Percentiles rank a stretch among this genome's conserved stretches.
phyloP scores from a whole-genome alignment of 2,329 filamentous ascomycete species.

The Eurotiales sp. region DNA sequence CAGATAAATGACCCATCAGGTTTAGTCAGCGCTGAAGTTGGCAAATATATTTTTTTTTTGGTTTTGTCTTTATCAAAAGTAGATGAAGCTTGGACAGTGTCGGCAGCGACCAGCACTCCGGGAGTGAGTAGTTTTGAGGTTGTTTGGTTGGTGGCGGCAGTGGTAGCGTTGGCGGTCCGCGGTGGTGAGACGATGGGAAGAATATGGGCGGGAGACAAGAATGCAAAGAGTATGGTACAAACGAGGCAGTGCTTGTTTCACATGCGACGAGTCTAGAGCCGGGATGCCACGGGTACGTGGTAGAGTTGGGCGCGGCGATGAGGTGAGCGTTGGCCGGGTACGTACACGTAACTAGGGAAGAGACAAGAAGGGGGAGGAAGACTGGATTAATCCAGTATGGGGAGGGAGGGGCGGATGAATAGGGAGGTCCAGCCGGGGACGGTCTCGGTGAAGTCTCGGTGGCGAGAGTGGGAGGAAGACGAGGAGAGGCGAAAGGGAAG shows the following conservation, averaged over 20 bases:
- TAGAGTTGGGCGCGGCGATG: background rate
- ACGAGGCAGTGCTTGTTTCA: conserved; percentile 1
- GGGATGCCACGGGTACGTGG: conserved; percentile 3
- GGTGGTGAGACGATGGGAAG: too few species aligned
- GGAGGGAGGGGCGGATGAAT: background rate
- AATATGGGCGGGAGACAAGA: background rate
- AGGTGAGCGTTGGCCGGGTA: background rate
- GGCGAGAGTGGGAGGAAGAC: background rate
- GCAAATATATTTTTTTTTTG: background rate
- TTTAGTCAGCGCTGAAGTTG: conserved; percentile 9
- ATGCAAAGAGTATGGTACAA: conserved; percentile 6
- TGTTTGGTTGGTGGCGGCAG: conserved; percentile 2
- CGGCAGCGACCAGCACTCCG: conserved; percentile 7
- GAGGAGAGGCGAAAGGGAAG: background rate
- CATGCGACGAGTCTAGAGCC: conserved; percentile 1
- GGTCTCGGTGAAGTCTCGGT: too few species aligned
- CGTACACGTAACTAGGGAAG: background rate
- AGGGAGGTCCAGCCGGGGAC: conserved; percentile 9
- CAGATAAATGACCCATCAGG: conserved; percentile 9
- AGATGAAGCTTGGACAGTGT: background rate
- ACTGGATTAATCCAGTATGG: too few species aligned
- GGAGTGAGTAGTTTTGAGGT: background rate
- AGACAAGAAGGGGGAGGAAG: background rate
- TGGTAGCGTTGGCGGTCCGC: too few species aligned
- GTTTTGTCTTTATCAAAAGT: background rate